Evolutionary conservation across 192 early-diverging fungal genomes (phyloP).

Genomic region (Umbelopsis ramanniana): DNA sequence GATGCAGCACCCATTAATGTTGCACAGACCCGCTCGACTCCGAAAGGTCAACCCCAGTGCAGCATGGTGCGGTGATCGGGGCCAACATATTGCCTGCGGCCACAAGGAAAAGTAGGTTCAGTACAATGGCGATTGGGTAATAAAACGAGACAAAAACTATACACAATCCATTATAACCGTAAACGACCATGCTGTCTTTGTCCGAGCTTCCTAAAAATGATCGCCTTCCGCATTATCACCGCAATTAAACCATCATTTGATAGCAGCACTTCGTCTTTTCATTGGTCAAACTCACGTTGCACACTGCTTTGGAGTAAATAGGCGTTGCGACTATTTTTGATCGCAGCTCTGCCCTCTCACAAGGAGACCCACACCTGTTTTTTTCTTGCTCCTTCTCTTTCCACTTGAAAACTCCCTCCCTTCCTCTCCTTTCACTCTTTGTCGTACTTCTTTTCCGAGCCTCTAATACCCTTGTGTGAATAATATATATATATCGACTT

Average conservation of each 20-base stretch:
- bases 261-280: not conserved
- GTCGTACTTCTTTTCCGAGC: no score
- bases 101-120: no score
- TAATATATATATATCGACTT: not conserved
- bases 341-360: slow-evolving; percentile 14
- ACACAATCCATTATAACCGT: no score
- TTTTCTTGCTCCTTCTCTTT: slow-evolving; percentile 2
- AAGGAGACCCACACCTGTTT: not conserved
- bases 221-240: not conserved
- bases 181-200: no score
- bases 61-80: not conserved
- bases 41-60: not conserved
- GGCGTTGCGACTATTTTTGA: not conserved
- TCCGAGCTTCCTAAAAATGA: no score
- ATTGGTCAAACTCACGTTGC: slow-evolving; percentile 14
- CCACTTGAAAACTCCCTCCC: not conserved
- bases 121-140: no score
- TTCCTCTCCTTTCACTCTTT: not conserved
- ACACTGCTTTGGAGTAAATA: slow-evolving; percentile 16
- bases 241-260: not conserved
- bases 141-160: no score
- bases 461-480: no score
- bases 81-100: no score
- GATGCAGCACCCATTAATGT: not conserved
- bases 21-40: not conserved